Base-by-base conservation (phyloP, 164 flowering plant species). In the Tetracentron sinense region DNA sequence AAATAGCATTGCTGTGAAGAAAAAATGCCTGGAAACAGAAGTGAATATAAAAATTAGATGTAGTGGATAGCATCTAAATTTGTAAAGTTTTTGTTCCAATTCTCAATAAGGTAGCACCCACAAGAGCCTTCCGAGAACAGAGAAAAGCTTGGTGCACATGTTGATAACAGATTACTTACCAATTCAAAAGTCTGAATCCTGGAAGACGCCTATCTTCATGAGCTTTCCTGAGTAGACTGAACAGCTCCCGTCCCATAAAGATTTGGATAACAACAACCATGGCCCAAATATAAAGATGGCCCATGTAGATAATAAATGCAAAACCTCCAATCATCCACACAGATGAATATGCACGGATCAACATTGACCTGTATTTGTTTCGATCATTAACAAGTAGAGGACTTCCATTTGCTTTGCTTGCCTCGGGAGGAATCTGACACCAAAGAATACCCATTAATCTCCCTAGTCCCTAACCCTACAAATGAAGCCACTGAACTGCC, bases 281-380 rank as follows among this genome's bases (percentile, higher is more conserved):
- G 56, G 94, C 96, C 80, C 90, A 89, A 20, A 91, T 95, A 70
- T 84, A 91, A 63, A 92, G 96, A 82, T 95, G 97, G 20, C 99
- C 99, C 90, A 91, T 72, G 75, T 91, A 94, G 65, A 94, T 81
- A 49, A 80, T 75, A 3, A 86, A 78, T 22, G 69, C 88, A 79
- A 94, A 89, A 11, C 93, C 92, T 47, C 85, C 93, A 74, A 94
- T 88, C 99, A 94, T 94, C 99, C 95, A 87, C 20, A 91, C 44
- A 28, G 97, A 58, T 50, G 99, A 94, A 74, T 77, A 71, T 35
- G 86, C 65, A 42, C 99, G 91, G 17, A 84, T 77, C 82, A 67
- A 71, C 91, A 94, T 83, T 10, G 96, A 91, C 71, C 56, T 82
- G 78, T 94, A 94, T 66, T 91, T 94, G 75, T 72, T 85, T n/a